Evolutionary conservation across 2,329 filamentous ascomycete species (phyloP).

Genomic region (Xylaria sp.): DNA sequence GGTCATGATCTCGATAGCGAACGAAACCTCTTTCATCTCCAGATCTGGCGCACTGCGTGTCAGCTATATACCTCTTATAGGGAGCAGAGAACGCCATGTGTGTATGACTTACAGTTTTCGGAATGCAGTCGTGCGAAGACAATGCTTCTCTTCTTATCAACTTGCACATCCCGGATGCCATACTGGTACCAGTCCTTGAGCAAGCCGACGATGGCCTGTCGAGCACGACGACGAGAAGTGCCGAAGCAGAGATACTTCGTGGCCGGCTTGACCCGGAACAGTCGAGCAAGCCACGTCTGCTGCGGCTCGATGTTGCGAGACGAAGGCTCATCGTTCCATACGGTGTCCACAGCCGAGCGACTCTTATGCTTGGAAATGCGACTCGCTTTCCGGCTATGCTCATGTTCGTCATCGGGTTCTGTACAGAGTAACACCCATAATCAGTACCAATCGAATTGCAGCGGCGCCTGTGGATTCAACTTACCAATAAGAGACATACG

Average conservation of each 20-base stretch:
- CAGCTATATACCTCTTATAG: constrained; percentile 4
- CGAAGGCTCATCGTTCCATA: constrained; percentile 22
- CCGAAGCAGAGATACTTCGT: constrained; percentile 69
- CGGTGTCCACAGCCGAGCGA: constrained; percentile 18
- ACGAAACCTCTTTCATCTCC: constrained; percentile 78
- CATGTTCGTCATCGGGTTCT: constrained; percentile 34
- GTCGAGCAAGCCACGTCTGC: constrained; percentile 81
- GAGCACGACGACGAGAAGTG: constrained; percentile 64
- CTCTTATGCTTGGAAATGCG: constrained; percentile 21
- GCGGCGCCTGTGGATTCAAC: constrained; percentile 10
- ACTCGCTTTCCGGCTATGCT: constrained; percentile 24
- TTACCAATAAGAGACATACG: constrained; percentile 40
- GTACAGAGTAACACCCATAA: not conserved
- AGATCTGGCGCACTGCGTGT: constrained; percentile 51
- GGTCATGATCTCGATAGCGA: constrained; percentile 81
- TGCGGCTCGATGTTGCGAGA: constrained; percentile 57
- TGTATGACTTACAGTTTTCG: constrained; percentile 63
- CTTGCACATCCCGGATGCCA: constrained; percentile 72
- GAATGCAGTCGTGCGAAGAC: constrained; percentile 73
- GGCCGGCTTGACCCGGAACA: constrained; percentile 85
- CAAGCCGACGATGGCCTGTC: constrained; percentile 70
- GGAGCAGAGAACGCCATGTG: no score
- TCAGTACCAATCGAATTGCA: constrained; percentile 14
- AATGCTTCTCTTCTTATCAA: constrained; percentile 73
- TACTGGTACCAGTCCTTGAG: constrained; percentile 75